These are phyloP conservation scores for Pythium rishiriense DNA, from an alignment of 352 stramenopile species.

Conservation along the genomic window DNA sequence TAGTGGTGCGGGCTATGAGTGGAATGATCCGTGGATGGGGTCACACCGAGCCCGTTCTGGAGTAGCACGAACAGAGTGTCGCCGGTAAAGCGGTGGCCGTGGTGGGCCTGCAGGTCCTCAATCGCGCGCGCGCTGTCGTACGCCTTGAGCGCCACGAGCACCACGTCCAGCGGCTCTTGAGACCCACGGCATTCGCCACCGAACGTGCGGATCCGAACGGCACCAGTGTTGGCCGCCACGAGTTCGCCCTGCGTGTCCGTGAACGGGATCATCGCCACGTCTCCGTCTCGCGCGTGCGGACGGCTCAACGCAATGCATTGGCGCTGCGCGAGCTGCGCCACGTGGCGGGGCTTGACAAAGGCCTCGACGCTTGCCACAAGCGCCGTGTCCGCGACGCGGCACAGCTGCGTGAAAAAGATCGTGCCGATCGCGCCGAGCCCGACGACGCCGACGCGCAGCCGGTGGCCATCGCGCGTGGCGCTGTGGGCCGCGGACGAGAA, in stretches of 20 bases:
- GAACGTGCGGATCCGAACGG: conserved; percentile 43
- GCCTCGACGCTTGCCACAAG: conserved; percentile 38
- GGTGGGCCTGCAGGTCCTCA: conserved; percentile 34
- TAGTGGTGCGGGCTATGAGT: conserved; percentile 35
- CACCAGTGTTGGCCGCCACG: conserved; percentile 4
- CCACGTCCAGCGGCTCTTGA: conserved; percentile 43
- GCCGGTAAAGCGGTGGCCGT: conserved; percentile 36
- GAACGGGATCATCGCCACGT: conserved; percentile 3
- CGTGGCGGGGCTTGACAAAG: conserved; percentile 49
- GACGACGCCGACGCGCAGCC: conserved; percentile 54
- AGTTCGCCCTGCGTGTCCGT: conserved; percentile 11
- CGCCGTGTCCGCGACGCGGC: conserved; percentile 23
- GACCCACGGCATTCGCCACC: neutral
- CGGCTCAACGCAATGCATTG: conserved; percentile 8
- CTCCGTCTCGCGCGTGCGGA: neutral
- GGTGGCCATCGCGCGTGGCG: neutral
- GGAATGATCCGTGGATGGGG: conserved; percentile 22
- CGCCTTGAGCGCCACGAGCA: conserved; percentile 70
- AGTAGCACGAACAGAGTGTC: conserved; percentile 62
- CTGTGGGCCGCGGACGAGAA: neutral
- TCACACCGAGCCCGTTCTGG: conserved; percentile 64
- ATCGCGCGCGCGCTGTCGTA: conserved; percentile 54
- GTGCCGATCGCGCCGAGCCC: conserved; percentile 72
- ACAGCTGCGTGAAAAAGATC: conserved; percentile 68
- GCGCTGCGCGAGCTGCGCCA: conserved; percentile 26